Conservation (phyloP, 352 stramenopile species). For the Thalassiosira oceanica region DNA sequence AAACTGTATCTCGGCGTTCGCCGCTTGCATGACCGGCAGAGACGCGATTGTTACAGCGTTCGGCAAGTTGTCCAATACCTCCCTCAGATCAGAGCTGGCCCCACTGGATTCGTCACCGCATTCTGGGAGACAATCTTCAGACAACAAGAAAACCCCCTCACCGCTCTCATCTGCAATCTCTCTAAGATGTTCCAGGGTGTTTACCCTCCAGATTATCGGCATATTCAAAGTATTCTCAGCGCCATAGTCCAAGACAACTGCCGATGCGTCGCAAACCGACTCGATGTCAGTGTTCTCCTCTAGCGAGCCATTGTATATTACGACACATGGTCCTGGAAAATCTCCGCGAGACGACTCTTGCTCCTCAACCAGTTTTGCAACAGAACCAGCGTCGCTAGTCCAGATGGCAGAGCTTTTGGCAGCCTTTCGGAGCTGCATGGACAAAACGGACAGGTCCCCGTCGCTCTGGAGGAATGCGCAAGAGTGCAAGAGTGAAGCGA, state of each 20-base stretch:
- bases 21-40: slow-evolving; percentile 46
- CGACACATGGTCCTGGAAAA: slow-evolving; percentile 63
- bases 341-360: slow-evolving; percentile 53
- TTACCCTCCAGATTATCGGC: slow-evolving; percentile 47
- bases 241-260: slow-evolving; percentile 27
- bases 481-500: too few species aligned
- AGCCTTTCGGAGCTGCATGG: slow-evolving; percentile 39
- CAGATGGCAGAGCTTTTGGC: slow-evolving; percentile 19
- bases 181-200: slow-evolving; percentile 26
- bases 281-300: slow-evolving; percentile 7
- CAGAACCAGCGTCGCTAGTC: slow-evolving; percentile 15
- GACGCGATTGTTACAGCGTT: slow-evolving; percentile 41
- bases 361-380: slow-evolving; percentile 53
- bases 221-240: slow-evolving; percentile 10
- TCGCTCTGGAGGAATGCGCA: too few species aligned
- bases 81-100: slow-evolving; percentile 9
- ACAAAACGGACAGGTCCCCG: slow-evolving; percentile 22
- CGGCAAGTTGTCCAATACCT: slow-evolving; percentile 18
- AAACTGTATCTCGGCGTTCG: slow-evolving; percentile 40
- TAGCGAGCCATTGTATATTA: slow-evolving; percentile 48
- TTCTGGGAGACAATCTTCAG: slow-evolving; percentile 14
- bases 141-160: slow-evolving; percentile 34
- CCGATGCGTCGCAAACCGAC: slow-evolving; percentile 31
- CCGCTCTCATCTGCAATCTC: slow-evolving; percentile 11
- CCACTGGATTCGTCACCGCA: slow-evolving; percentile 4